phyloP scores from a whole-genome alignment of 495 filamentous ascomycete genomes.

The Tetracladium marchalianum region DNA sequence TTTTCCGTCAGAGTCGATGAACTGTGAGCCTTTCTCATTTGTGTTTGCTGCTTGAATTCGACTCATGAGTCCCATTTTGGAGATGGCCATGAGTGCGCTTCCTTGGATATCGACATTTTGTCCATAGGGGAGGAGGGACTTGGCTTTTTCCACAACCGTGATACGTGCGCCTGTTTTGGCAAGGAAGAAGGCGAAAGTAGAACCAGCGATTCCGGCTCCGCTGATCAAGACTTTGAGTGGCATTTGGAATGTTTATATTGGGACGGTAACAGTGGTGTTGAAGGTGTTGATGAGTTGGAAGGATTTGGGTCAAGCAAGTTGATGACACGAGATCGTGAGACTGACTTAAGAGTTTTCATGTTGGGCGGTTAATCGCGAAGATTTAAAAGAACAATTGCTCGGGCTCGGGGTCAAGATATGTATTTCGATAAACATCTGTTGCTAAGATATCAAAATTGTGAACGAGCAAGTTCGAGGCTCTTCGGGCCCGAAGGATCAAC shows the following conservation, averaged over 20 bases:
- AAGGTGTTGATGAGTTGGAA: not conserved
- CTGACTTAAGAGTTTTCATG: too few relatives aligned
- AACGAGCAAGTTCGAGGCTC: too few relatives aligned
- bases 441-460: too few relatives aligned
- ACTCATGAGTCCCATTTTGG: constrained; percentile 39
- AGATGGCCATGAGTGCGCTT: constrained; percentile 36
- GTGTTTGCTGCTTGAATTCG: constrained; percentile 28
- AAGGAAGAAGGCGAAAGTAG: constrained; percentile 42
- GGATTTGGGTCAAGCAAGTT: not conserved
- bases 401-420: too few relatives aligned
- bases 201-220: constrained; percentile 27
- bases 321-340: not conserved
- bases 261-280: not conserved
- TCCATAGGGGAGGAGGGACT: constrained; percentile 33
- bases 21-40: constrained; percentile 30
- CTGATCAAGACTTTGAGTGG: constrained; percentile 4
- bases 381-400: too few relatives aligned
- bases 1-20: constrained; percentile 30
- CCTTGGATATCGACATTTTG: constrained; percentile 44
- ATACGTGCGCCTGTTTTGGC: constrained; percentile 36
- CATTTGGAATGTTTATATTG: constrained; percentile 12
- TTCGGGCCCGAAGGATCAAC: too few relatives aligned
- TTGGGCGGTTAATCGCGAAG: too few relatives aligned
- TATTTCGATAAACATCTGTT: too few relatives aligned
- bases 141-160: constrained; percentile 43